phyloP scores from a whole-genome alignment of 768 basidiomycete genomes.

The Mycena indigotica region DNA sequence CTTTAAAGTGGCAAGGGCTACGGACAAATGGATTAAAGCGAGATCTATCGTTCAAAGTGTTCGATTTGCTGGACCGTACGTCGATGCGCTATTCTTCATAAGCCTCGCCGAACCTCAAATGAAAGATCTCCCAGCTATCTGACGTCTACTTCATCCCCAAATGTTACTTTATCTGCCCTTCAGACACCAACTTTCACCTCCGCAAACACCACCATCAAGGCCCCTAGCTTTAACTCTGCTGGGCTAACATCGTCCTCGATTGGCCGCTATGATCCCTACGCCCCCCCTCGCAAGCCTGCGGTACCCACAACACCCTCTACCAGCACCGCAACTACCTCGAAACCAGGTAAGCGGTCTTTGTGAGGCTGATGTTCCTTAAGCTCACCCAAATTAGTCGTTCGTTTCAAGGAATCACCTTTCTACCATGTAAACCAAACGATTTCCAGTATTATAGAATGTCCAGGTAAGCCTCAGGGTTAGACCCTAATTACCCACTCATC shows the following conservation, averaged over 20 bases:
- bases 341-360: constrained; percentile 29
- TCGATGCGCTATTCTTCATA: not conserved
- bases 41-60: constrained; percentile 70
- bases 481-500: too few relatives aligned
- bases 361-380: constrained; percentile 19
- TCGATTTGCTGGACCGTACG: constrained; percentile 66
- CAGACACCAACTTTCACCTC: constrained; percentile 11
- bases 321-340: constrained; percentile 31
- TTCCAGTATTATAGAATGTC: constrained; percentile 71
- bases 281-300: constrained; percentile 52
- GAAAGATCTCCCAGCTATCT: constrained; percentile 14
- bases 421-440: constrained; percentile 67
- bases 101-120: not conserved
- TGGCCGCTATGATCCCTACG: constrained; percentile 68
- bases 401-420: constrained; percentile 83
- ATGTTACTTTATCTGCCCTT: constrained; percentile 14
- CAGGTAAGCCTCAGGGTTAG: too few relatives aligned
- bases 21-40: constrained; percentile 71
- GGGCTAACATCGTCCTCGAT: constrained; percentile 36
- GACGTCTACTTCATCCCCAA: constrained; percentile 8
- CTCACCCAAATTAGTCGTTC: constrained; percentile 51
- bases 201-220: constrained; percentile 25
- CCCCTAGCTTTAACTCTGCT: constrained; percentile 34
- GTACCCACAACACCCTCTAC: constrained; percentile 39
- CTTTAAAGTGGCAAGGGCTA: constrained; percentile 58